Percentiles rank a stretch among this genome's conserved stretches.
Conservation (phyloP, 441 rosid genomes). For the Mallotus japonicus region DNA sequence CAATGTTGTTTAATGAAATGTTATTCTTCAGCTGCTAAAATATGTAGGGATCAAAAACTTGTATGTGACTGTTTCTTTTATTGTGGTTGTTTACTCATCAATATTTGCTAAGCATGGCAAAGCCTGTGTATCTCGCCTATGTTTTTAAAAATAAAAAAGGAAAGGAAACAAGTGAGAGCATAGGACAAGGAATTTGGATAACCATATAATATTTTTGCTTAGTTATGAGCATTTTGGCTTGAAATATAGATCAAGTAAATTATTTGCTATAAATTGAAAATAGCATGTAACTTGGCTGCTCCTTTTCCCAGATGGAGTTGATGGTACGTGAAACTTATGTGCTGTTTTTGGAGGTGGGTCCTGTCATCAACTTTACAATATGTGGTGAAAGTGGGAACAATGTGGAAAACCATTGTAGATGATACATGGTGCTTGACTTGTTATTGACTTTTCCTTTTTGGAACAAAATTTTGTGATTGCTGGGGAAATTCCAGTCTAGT, state of each 20-base stretch:
- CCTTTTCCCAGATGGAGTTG: slow-evolving; percentile 95
- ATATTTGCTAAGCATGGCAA: not conserved
- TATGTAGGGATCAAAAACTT: not conserved
- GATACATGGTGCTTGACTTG: slow-evolving; percentile 4
- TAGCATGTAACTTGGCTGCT: slow-evolving; percentile 53
- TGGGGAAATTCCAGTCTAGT: not conserved
- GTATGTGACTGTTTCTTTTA: not conserved
- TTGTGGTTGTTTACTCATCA: not conserved
- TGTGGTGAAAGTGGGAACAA: slow-evolving; percentile 17
- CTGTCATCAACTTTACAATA: slow-evolving; percentile 38
- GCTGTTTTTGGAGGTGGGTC: slow-evolving; percentile 75
- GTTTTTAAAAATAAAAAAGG: not conserved
- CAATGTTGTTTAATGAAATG: not conserved
- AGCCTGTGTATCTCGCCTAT: not conserved
- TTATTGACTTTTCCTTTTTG: not conserved
- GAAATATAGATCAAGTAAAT: slow-evolving; percentile 22
- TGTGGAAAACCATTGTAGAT: slow-evolving; percentile 22
- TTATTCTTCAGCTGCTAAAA: not conserved
- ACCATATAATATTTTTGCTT: too few species aligned
- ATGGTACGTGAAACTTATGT: slow-evolving; percentile 84
- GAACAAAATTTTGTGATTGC: not conserved
- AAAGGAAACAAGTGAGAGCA: not conserved
- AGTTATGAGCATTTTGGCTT: not conserved
- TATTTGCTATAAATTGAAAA: slow-evolving; percentile 26
- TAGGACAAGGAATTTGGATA: too few species aligned